phyloP scores from a whole-genome alignment of 805 yeast genomes.

The Yamadazyma sp. region DNA sequence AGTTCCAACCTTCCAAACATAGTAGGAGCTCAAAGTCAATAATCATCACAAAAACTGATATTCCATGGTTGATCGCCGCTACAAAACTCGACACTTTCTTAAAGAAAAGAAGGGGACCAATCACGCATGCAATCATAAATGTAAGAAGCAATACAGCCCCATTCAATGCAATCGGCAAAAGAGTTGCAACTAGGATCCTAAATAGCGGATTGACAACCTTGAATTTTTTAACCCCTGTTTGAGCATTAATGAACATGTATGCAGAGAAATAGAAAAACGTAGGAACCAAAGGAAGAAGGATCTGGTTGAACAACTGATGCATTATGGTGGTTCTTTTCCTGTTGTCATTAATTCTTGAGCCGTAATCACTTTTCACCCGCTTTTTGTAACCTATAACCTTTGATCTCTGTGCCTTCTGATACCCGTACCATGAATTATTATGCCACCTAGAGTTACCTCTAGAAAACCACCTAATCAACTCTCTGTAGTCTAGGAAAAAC shows the following conservation, averaged over 20 bases:
- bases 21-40: slow-evolving; percentile 36
- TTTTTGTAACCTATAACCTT: slow-evolving; percentile 27
- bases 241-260: slow-evolving; percentile 79
- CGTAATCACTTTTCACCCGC: slow-evolving; percentile 5
- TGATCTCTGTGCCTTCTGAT: slow-evolving; percentile 35
- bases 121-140: slow-evolving; percentile 35
- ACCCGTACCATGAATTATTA: slow-evolving; percentile 76
- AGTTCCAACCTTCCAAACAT: slow-evolving; percentile 44
- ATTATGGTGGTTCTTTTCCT: slow-evolving; percentile 3
- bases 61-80: slow-evolving; percentile 42
- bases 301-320: slow-evolving; percentile 18
- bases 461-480: slow-evolving; percentile 67
- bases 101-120: slow-evolving; percentile 40
- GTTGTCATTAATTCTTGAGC: not conserved
- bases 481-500: slow-evolving; percentile 50
- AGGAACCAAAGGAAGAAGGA: slow-evolving; percentile 19
- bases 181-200: slow-evolving; percentile 55
- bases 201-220: slow-evolving; percentile 50
- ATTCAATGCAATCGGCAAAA: slow-evolving; percentile 50
- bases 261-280: slow-evolving; percentile 49
- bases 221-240: slow-evolving; percentile 64
- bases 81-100: slow-evolving; percentile 32
- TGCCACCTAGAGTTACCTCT: slow-evolving; percentile 73
- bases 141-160: slow-evolving; percentile 27
- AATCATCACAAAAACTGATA: slow-evolving; percentile 34